Conservation (phyloP, 768 basidiomycete species). For the Gelatoporia subvermispora region DNA sequence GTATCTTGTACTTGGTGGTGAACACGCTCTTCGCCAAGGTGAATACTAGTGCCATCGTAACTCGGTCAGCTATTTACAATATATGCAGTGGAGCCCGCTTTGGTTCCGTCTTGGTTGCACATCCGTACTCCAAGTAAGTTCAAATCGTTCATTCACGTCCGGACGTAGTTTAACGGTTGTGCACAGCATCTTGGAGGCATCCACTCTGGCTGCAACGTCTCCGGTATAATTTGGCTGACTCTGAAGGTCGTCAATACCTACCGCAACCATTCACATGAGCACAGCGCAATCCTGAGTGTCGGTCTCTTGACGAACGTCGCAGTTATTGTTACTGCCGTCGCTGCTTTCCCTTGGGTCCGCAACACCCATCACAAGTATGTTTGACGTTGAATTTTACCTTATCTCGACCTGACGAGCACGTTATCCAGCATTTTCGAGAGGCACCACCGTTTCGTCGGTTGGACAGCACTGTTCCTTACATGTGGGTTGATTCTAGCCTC, state of each 20-base stretch:
- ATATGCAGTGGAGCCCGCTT: conserved; percentile 62
- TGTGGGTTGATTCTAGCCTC: conserved; percentile 34
- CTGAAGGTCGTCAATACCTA: conserved; percentile 58
- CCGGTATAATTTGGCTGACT: conserved; percentile 66
- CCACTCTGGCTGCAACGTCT: conserved; percentile 70
- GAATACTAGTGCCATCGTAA: too few species aligned
- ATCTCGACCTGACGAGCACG: background rate
- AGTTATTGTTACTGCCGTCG: conserved; percentile 53
- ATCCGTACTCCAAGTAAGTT: conserved; percentile 56
- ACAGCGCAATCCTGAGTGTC: conserved; percentile 53
- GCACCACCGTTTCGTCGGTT: conserved; percentile 76
- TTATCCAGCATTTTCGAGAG: conserved; percentile 65
- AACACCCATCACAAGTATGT: conserved; percentile 78
- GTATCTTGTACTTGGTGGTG: conserved; percentile 64
- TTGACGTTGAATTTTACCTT: background rate
- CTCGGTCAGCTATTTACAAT: too few species aligned
- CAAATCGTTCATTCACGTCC: conserved; percentile 3
- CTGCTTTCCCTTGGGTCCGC: conserved; percentile 76
- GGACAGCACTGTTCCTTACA: conserved; percentile 54
- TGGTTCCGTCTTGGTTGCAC: conserved; percentile 71
- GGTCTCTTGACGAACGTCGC: conserved; percentile 56
- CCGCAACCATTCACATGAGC: conserved; percentile 41
- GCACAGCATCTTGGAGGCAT: conserved; percentile 68
- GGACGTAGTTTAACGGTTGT: background rate
- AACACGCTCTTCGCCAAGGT: conserved; percentile 79